Conservation (phyloP, 768 basidiomycete genomes). For the Suillus variegatus region DNA sequence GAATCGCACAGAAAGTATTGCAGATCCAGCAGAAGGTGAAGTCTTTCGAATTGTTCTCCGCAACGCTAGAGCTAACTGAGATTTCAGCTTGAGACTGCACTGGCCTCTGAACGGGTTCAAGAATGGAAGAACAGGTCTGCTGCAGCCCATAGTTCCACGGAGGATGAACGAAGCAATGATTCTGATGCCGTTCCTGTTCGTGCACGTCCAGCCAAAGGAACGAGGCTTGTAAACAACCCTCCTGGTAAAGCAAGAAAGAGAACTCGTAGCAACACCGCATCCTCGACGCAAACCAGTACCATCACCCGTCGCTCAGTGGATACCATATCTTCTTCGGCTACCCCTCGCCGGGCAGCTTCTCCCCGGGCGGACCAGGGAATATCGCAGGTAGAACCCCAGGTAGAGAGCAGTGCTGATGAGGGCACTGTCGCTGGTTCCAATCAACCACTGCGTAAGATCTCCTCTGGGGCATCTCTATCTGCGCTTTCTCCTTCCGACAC, state of each 20-base stretch:
- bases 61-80: slow-evolving; percentile 8
- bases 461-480: slow-evolving; percentile 32
- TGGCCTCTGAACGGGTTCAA: slow-evolving; percentile 55
- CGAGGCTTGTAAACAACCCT: slow-evolving; percentile 35
- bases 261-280: slow-evolving; percentile 61
- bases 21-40: slow-evolving; percentile 90
- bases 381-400: slow-evolving; percentile 42
- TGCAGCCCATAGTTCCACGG: slow-evolving; percentile 26
- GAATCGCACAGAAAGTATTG: slow-evolving; percentile 83
- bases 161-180: slow-evolving; percentile 59
- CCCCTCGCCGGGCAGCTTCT: slow-evolving; percentile 28
- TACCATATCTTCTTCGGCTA: slow-evolving; percentile 22
- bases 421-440: slow-evolving; percentile 24
- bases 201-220: slow-evolving; percentile 40
- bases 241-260: slow-evolving; percentile 41
- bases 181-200: slow-evolving; percentile 48
- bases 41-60: slow-evolving; percentile 7
- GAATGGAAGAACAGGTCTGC: slow-evolving; percentile 33
- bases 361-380: slow-evolving; percentile 36
- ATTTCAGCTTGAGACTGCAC: slow-evolving; percentile 70
- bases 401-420: slow-evolving; percentile 19
- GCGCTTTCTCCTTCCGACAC: slow-evolving; percentile 25
- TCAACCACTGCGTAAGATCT: slow-evolving; percentile 32
- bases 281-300: slow-evolving; percentile 54
- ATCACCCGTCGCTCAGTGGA: slow-evolving; percentile 28